Base-by-base conservation (phyloP, 306 rosid genomes). In the Elaeagnus macrophylla region DNA sequence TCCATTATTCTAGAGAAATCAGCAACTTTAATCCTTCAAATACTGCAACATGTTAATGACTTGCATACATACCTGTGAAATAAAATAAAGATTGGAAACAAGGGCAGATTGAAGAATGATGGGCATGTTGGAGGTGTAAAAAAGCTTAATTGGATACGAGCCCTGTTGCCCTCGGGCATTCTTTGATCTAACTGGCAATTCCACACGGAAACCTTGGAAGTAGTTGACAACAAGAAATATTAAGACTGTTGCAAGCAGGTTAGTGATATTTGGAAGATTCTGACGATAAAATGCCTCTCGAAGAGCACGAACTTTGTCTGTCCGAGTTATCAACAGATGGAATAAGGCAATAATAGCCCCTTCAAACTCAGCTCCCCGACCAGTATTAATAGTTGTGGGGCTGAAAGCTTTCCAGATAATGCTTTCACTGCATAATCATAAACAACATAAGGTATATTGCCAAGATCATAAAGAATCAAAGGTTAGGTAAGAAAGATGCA, bases 111-210 rank as follows among this genome's bases (percentile, higher is more conserved):
- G 79, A n/a, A 79, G 85, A 56, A 79, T 80, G 8, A 80, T 76
- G 36, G 82, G 86, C 86, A 80, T 80, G 64, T 76, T 73, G 67
- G 86, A 76, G 52, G 86, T 80, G 62, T 80, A 80, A 54, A 80
- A 80, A 39, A 80, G 61, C 54, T 79, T 79, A 48, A 79, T 79
- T 37, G 85, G 85, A 48, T 72, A 75, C 20, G 85, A 75, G 51
- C 81, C 79, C 67, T 69, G 77, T 59, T 69, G 72, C 37, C 81
- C 85, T 41, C 81, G 74, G 16, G 82, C 72, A 47, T 76, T 76
- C 77, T 76, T 80, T 17, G 86, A 80, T 53, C 82, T 73, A 12
- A 80, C 79, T 6, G 82, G 85, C 68, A 80, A 50, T 52, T 72
- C 75, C 63, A 80, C 82, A 19, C 77, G 77, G 40, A 80, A 76